Conservation (phyloP, 1,284 basidiomycete species). For the Apiotrichum domesticum region DNA sequence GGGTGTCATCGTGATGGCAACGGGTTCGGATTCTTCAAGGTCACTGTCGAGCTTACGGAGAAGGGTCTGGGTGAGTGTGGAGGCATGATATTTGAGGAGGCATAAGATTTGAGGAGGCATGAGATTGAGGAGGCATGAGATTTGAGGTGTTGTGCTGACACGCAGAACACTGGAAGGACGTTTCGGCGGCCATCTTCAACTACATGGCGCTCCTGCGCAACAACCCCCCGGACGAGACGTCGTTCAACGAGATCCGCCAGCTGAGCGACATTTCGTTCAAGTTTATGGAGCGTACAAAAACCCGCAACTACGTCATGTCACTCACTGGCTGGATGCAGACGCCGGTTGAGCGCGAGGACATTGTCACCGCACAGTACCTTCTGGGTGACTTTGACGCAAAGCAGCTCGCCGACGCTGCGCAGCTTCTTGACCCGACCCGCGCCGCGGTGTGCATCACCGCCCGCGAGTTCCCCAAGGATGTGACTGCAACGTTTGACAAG, state of each 20-base stretch:
- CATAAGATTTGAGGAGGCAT: too few relatives aligned
- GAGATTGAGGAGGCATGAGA: background rate
- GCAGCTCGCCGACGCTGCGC: slow-evolving; percentile 50
- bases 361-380: slow-evolving; percentile 69
- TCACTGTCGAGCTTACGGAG: slow-evolving; percentile 72
- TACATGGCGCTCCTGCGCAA: slow-evolving; percentile 79
- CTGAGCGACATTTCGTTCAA: slow-evolving; percentile 75
- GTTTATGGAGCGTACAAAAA: slow-evolving; percentile 76
- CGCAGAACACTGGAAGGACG: slow-evolving; percentile 68
- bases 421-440: slow-evolving; percentile 60
- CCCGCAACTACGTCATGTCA: slow-evolving; percentile 73
- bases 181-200: slow-evolving; percentile 71
- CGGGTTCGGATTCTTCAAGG: slow-evolving; percentile 84
- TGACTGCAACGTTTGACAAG: slow-evolving; percentile 57
- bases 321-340: slow-evolving; percentile 66
- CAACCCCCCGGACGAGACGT: slow-evolving; percentile 60
- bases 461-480: slow-evolving; percentile 56
- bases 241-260: slow-evolving; percentile 71
- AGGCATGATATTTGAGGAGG: background rate
- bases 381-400: slow-evolving; percentile 69
- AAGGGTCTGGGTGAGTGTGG: slow-evolving; percentile 70
- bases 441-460: slow-evolving; percentile 41
- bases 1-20: slow-evolving; percentile 60
- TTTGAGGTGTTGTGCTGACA: background rate
- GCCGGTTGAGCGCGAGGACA: slow-evolving; percentile 65